Conservation (phyloP, 2,329 filamentous ascomycete genomes). For the Septoria petroselini region DNA sequence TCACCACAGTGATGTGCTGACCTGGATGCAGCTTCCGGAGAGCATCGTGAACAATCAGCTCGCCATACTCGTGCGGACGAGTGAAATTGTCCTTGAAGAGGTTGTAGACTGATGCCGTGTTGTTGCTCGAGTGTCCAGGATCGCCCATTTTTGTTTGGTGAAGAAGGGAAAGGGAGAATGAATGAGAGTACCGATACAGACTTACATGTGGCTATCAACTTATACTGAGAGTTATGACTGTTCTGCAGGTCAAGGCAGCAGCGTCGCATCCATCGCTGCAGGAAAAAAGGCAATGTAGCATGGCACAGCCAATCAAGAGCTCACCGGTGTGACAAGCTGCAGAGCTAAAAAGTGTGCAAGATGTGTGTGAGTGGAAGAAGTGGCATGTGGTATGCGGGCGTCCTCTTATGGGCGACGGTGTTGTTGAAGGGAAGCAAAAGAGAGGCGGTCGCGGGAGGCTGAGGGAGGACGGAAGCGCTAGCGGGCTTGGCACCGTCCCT, state of each 20-base stretch:
- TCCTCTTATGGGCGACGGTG: background rate
- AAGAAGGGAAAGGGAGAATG: background rate
- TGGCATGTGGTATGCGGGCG: background rate
- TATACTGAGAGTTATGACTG: background rate
- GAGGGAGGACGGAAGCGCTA: background rate
- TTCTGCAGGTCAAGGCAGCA: background rate
- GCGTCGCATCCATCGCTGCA: background rate
- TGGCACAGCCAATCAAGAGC: background rate
- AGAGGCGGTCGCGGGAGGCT: background rate
- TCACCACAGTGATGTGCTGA: slow-evolving; percentile 18
- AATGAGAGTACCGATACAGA: background rate
- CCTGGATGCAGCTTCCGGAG: slow-evolving; percentile 13
- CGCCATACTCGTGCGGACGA: slow-evolving; percentile 7
- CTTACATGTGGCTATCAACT: background rate
- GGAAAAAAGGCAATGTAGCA: background rate
- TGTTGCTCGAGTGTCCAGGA: background rate
- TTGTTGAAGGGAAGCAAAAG: background rate
- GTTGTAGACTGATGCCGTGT: slow-evolving; percentile 11
- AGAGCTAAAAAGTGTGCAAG: no score
- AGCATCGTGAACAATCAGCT: slow-evolving; percentile 18
- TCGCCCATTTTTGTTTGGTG: slow-evolving; percentile 6
- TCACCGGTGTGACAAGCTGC: background rate
- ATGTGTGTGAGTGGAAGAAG: no score
- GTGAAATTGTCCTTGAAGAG: slow-evolving; percentile 14
- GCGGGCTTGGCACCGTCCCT: slow-evolving; percentile 5